Evolutionary conservation across 768 basidiomycete species (phyloP), one percentile per base, ranked within the genome.

Genomic region (Termitomyces sp.): DNA sequence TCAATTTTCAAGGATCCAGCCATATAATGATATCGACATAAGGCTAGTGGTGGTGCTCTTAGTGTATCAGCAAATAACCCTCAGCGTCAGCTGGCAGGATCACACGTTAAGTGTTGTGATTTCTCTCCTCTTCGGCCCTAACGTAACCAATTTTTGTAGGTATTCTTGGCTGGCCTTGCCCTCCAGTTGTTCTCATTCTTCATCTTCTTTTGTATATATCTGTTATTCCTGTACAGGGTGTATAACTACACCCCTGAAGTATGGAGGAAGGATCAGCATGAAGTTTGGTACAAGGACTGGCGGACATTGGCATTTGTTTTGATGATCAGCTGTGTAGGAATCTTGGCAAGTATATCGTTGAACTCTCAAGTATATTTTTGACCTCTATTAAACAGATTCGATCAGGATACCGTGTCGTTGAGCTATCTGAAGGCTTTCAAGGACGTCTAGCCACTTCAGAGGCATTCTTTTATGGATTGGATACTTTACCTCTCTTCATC

Each of bases 401-500:
- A 57, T 88, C 84, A 33, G 70, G 76, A 4, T 91, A 84, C 71
- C 73, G 78, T 65, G 76, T 77, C 7, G 75, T 78, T 16, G 88
- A 91, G 62, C 74, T 83, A 20, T 79, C 82, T 3, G 72, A 87
- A 68, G 88, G 88, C 8, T 87, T 75, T 68, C 60, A 69, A 24
- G 86, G 85, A 8, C 74, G 73, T 34, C 75, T 90, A 26, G 77
- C 81, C 5, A 83, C 77, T 3, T 79, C 77, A 6, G 87, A 90
- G 66, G 69, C 65, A 5, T 82, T 78, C 63, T 88, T 91, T 68
- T 91, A 88, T 65, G 80, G 71, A 6, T 73, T 90, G 48, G 73
- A 92, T 68, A 80, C 86, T 0, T 71, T 88, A 2, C 88, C 87
- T 8, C 75, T 89, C 13, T 78, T 85, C 57, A 65, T 90, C 34